phyloP scores from a whole-genome alignment of 352 stramenopile genomes.

The Globisporangium nunn region DNA sequence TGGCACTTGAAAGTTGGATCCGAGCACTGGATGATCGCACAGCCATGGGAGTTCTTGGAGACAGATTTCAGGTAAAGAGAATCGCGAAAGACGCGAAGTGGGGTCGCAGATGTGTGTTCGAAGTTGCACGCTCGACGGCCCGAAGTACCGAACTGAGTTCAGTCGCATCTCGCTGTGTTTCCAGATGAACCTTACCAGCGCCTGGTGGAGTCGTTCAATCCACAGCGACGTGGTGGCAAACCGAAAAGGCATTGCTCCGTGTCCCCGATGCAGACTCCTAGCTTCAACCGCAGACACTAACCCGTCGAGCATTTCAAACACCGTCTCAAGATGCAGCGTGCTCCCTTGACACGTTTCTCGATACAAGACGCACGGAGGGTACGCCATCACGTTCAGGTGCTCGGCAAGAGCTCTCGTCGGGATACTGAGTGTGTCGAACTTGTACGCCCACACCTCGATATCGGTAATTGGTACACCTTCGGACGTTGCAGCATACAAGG shows the following conservation, averaged over 20 bases:
- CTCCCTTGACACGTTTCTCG: conserved; percentile 7
- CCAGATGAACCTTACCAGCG: conserved; percentile 11
- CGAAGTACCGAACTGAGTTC: conserved; percentile 21
- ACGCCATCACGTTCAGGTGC: conserved; percentile 11
- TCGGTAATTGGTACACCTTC: conserved; percentile 8
- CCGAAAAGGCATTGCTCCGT: neutral
- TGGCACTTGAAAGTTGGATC: conserved; percentile 7
- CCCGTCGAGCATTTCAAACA: conserved; percentile 27
- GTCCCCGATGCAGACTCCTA: neutral
- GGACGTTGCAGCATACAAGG: conserved; percentile 8
- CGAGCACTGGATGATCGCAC: conserved; percentile 17
- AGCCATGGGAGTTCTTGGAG: conserved; percentile 15
- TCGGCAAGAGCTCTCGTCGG: conserved; percentile 9
- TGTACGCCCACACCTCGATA: conserved; percentile 25
- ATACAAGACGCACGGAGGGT: conserved; percentile 2
- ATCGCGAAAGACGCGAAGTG: neutral
- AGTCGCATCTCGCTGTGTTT: conserved; percentile 17
- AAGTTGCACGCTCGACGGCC: conserved; percentile 3
- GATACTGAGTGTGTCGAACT: conserved; percentile 29
- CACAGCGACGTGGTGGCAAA: conserved; percentile 28
- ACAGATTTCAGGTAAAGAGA: neutral
- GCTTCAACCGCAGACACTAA: conserved; percentile 15
- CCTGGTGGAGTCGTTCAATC: conserved; percentile 36
- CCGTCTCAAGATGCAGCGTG: conserved; percentile 13
- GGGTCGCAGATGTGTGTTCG: conserved; percentile 19